Evolutionary conservation across 306 rosid genomes (phyloP), one percentile per base, ranked within the genome.

Genomic region (Spatholobus suberectus): DNA sequence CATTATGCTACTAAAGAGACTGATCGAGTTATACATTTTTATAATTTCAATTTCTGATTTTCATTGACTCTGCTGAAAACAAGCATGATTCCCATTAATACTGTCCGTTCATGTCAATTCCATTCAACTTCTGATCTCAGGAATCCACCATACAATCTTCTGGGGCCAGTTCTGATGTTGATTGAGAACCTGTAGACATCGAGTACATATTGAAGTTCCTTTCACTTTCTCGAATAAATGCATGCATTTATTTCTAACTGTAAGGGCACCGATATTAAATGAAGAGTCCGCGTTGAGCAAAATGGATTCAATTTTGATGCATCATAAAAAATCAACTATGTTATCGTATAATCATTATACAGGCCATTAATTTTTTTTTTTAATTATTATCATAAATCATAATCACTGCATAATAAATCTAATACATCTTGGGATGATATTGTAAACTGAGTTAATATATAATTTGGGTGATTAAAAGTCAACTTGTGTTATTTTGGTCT

Each of bases 161-260:
- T 27, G 77, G 62, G 54, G 8, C 74, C 47, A 49, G 37, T 61
- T 75, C 51, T 68, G 75, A 58, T 58, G 74, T 24, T 47, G 78
- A 76, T 41, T 75, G 69, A 75, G 37, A 34, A 57, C 71, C 44
- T 67, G 34, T 27, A 26, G 35, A 29, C 78, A 67, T 67, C 27
- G 66, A 61, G 63, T 61, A 59, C 79, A 44, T 29, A 24, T 71
- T 80, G 59, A 80, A 70, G 38, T 66, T 58, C 23, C 54, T 65
- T 69, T 66, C 75, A 49, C 55, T 62, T 74, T 63, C 69, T 63
- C 32, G 80, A 63, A 26, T 27, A 82, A 82, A 65, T 82, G 47
- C 69, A 66, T 81, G 80, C 80, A 63, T 73, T 81, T 67, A 72
- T 40, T 40, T 59, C 83, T 84, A 73, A 38, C 24, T n/a, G 66